A percentile compares a stretch with the other conserved stretches of the same genome.
These are phyloP conservation scores for Coemansia sp. DNA, from an alignment of 192 early-diverging fungal species.

Conservation along the genomic window DNA sequence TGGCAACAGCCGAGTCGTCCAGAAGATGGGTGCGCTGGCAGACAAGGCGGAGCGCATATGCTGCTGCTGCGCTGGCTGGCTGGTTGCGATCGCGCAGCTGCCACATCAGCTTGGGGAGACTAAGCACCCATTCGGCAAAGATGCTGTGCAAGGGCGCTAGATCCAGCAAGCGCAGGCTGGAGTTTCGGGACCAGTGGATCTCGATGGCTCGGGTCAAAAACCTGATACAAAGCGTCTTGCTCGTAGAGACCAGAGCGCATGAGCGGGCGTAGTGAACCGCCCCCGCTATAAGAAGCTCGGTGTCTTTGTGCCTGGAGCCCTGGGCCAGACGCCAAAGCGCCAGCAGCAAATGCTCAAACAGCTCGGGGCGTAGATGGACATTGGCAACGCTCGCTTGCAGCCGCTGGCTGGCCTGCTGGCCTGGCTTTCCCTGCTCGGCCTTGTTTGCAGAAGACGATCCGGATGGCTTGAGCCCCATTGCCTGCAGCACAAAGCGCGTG, in stretches of 20 bases:
- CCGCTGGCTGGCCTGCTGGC: background rate
- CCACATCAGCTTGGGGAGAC: conserved; percentile 52
- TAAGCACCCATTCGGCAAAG: conserved; percentile 31
- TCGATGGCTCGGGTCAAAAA: conserved; percentile 36
- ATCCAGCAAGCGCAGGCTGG: conserved; percentile 8
- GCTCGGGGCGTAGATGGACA: conserved; percentile 19
- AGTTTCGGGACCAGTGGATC: conserved; percentile 26
- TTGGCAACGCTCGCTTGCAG: conserved; percentile 8
- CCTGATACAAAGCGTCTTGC: conserved; percentile 42
- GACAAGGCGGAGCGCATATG: conserved; percentile 34
- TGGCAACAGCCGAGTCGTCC: conserved; percentile 12
- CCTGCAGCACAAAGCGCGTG: conserved; percentile 15
- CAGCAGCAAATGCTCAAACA: conserved; percentile 36
- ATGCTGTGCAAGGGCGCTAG: conserved; percentile 13
- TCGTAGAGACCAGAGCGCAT: conserved; percentile 28
- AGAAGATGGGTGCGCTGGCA: conserved; percentile 44
- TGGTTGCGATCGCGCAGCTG: conserved; percentile 50
- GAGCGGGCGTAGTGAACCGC: conserved; percentile 25
- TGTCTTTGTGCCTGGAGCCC: conserved; percentile 18
- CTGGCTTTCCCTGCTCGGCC: background rate
- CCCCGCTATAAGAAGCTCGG: conserved; percentile 24
- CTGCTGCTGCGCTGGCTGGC: conserved; percentile 31
- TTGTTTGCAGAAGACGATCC: conserved; percentile 1
- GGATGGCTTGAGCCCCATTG: conserved; percentile 19
- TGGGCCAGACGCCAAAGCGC: conserved; percentile 39